These are phyloP conservation scores for Diaporthe caulivora DNA, from an alignment of 2,329 filamentous ascomycete genomes.

Conservation along the genomic window DNA sequence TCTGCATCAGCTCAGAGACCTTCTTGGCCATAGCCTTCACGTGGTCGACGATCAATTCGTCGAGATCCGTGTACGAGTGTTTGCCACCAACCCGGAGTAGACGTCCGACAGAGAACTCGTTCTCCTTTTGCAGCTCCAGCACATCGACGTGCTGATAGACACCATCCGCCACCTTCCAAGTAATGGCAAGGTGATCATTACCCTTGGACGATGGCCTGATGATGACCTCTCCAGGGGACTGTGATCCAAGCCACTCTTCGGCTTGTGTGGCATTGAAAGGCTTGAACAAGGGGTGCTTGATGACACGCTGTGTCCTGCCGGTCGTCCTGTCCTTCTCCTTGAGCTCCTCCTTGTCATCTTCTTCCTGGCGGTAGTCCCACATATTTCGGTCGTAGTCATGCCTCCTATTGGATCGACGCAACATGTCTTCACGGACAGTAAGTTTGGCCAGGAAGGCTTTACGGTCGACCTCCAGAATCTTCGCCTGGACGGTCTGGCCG, in stretches of 20 bases:
- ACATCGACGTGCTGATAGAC: conserved; percentile 99
- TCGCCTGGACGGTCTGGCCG: conserved; percentile 89
- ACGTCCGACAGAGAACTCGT: conserved; percentile 92
- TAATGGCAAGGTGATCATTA: conserved; percentile 93
- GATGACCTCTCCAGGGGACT: conserved; percentile 88
- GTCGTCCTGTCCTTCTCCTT: conserved; percentile 88
- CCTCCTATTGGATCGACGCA: conserved; percentile 79
- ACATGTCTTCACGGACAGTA: conserved; percentile 83
- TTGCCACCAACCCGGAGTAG: conserved; percentile 88
- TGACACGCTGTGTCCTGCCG: conserved; percentile 90
- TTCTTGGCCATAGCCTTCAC: conserved; percentile 98
- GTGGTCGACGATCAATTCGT: conserved; percentile 96
- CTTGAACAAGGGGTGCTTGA: conserved; percentile 97
- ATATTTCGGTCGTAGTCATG: conserved; percentile 81
- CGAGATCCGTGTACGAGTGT: conserved; percentile 93
- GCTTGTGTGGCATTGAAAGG: conserved; percentile 93
- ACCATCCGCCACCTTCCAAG: conserved; percentile 96
- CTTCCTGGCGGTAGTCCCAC: conserved; percentile 89
- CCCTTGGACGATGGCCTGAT: conserved; percentile 97
- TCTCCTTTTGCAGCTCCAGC: conserved; percentile 95
- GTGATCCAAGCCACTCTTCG: conserved; percentile 90
- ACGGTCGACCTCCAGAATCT: conserved; percentile 88
- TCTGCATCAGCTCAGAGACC: conserved; percentile 93
- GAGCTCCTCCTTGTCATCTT: conserved; percentile 83
- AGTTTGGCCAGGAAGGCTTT: conserved; percentile 87